Percentiles rank a stretch among this genome's conserved stretches.
phyloP scores from a whole-genome alignment of 306 rosid genomes.

The Erythrophleum fordii region DNA sequence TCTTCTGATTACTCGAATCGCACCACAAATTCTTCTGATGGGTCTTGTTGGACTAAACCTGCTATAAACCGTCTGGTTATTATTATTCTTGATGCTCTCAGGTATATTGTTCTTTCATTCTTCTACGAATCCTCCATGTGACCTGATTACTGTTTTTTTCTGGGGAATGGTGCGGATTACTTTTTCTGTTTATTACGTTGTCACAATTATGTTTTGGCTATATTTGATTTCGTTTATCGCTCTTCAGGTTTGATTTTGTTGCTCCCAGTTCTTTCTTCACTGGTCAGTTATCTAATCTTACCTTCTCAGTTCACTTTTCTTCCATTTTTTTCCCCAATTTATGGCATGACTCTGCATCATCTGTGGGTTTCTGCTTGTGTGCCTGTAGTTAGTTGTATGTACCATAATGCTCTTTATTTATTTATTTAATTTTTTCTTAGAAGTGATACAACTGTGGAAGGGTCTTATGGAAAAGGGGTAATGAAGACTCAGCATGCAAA shows the following conservation, averaged over 20 bases:
- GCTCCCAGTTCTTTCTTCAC: conserved; percentile 87
- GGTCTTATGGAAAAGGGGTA: conserved; percentile 8
- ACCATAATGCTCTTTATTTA: not conserved
- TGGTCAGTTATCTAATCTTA: conserved; percentile 50
- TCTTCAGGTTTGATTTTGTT: conserved; percentile 83
- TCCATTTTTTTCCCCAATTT: not conserved
- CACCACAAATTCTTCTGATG: conserved; percentile 23
- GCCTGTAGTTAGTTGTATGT: not conserved
- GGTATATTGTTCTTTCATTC: conserved; percentile 40
- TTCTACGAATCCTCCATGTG: not conserved
- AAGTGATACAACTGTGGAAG: not conserved
- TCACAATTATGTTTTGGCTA: not conserved
- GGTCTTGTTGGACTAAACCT: conserved; percentile 79
- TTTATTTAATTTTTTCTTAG: not conserved
- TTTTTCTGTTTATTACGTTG: not conserved
- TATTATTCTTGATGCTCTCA: conserved; percentile 82
- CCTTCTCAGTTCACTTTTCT: not conserved
- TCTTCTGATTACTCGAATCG: conserved; percentile 29
- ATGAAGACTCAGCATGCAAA: not conserved
- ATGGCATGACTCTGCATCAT: not conserved
- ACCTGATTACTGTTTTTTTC: not conserved
- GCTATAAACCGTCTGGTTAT: conserved; percentile 63
- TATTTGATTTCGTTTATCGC: not conserved
- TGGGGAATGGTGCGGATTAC: not conserved
- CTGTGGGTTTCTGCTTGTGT: not conserved